These are phyloP conservation scores for Salvia miltiorrhiza DNA, from an alignment of 257 asterid species.

Conservation along the genomic window DNA sequence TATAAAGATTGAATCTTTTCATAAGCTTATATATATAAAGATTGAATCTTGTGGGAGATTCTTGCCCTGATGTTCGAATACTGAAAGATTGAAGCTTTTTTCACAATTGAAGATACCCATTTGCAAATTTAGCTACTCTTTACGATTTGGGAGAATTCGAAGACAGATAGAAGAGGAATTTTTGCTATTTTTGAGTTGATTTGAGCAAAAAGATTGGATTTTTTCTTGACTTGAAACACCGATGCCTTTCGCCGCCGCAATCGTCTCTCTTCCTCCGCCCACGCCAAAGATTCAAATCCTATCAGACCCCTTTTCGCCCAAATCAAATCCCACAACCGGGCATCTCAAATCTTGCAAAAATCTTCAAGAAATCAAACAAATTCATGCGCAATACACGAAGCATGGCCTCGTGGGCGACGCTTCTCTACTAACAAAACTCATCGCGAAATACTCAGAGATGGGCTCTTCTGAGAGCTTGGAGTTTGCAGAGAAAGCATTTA, in stretches of 20 bases:
- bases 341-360: constrained; percentile 44
- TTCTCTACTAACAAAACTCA: constrained; percentile 29
- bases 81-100: constrained; percentile 14
- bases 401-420: constrained; percentile 31
- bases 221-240: neutral
- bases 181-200: constrained; percentile 8
- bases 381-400: constrained; percentile 44
- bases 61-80: constrained; percentile 23
- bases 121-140: constrained; percentile 19
- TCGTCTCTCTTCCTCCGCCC: constrained; percentile 30
- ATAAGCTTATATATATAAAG: too few relatives aligned
- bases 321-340: constrained; percentile 2
- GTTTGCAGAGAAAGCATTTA: constrained; percentile 37
- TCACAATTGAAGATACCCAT: constrained; percentile 32
- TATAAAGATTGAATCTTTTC: too few relatives aligned
- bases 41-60: constrained; percentile 30
- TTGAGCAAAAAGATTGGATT: constrained; percentile 25
- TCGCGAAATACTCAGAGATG: constrained; percentile 36
- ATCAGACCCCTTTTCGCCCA: constrained; percentile 11
- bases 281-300: constrained; percentile 21
- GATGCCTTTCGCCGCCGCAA: constrained; percentile 34
- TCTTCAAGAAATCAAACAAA: constrained; percentile 42
- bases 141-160: constrained; percentile 19
- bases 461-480: constrained; percentile 45
- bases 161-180: constrained; percentile 11